Conservation (phyloP, 129 eudicot species). For the Artemisia annua region DNA sequence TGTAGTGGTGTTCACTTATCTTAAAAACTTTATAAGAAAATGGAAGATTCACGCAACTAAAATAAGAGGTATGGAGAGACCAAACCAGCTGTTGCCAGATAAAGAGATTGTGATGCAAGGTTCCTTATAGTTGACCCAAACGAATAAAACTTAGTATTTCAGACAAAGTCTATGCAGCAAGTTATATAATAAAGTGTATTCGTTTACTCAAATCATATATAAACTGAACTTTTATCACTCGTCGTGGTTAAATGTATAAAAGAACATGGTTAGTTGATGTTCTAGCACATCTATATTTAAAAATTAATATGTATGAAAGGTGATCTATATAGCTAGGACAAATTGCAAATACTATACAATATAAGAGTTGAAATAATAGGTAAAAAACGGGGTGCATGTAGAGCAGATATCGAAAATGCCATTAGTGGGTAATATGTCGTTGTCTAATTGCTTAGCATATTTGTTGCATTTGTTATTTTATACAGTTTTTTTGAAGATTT, state of each 20-base stretch:
- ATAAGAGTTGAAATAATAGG: not conserved
- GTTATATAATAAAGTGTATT: too few species aligned
- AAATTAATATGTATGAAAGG: not conserved
- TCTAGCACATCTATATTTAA: not conserved
- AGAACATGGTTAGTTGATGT: not conserved
- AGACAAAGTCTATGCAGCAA: not conserved
- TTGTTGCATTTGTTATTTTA: not conserved
- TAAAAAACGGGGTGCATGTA: not conserved
- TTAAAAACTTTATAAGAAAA: conserved; percentile 9
- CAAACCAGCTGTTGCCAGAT: conserved; percentile 27
- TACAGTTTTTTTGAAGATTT: not conserved
- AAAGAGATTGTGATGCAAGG: conserved; percentile 13
- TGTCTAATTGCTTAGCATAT: conserved; percentile 21
- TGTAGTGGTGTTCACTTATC: conserved; percentile 11
- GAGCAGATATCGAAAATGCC: conserved; percentile 15
- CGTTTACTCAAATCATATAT: too few species aligned
- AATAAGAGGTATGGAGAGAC: conserved; percentile 15
- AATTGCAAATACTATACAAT: conserved; percentile 3
- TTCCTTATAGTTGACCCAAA: not conserved
- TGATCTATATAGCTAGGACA: not conserved
- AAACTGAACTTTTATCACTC: too few species aligned
- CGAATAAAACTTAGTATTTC: not conserved
- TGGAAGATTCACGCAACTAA: conserved; percentile 6
- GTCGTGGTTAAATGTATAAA: not conserved
- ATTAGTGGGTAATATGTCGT: conserved; percentile 21